Percentiles rank a stretch among this genome's conserved stretches.
Conservation (phyloP, 352 stramenopile genomes). For the Phytopythium boreale region DNA sequence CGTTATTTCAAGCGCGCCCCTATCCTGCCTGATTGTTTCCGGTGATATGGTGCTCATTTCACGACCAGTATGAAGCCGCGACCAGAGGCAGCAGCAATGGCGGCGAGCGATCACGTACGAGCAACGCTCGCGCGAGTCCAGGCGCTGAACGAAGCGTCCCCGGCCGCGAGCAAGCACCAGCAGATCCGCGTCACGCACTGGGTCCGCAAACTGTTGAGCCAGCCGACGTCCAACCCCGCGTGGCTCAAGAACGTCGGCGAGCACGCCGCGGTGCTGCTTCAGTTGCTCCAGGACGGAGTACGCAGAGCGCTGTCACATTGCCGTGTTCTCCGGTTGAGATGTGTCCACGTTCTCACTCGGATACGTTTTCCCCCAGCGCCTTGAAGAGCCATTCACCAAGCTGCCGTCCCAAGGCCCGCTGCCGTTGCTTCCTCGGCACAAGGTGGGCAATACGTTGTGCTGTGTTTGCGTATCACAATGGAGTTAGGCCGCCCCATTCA, state of each 20-base stretch:
- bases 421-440: conserved; percentile 39
- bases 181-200: conserved; percentile 60
- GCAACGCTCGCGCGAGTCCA: conserved; percentile 36
- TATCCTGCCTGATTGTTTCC: neutral
- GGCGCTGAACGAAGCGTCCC: conserved; percentile 24
- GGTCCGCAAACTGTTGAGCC: conserved; percentile 49
- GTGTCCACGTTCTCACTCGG: too few species aligned
- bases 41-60: neutral
- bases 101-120: conserved; percentile 21
- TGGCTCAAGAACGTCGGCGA: conserved; percentile 60
- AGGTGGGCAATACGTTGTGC: conserved; percentile 14
- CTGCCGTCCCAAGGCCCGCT: conserved; percentile 63
- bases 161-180: conserved; percentile 39
- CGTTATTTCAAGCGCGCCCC: neutral
- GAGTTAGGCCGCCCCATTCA: neutral
- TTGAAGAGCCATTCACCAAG: conserved; percentile 59
- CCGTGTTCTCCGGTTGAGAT: neutral
- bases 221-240: conserved; percentile 47
- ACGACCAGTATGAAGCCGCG: conserved; percentile 4
- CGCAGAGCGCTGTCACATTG: neutral
- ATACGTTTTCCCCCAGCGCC: conserved; percentile 14
- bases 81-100: neutral
- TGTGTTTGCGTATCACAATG: neutral
- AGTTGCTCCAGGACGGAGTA: conserved; percentile 56
- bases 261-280: conserved; percentile 38